phyloP scores from a whole-genome alignment of 257 asterid species.

The Ilex aquifolium region DNA sequence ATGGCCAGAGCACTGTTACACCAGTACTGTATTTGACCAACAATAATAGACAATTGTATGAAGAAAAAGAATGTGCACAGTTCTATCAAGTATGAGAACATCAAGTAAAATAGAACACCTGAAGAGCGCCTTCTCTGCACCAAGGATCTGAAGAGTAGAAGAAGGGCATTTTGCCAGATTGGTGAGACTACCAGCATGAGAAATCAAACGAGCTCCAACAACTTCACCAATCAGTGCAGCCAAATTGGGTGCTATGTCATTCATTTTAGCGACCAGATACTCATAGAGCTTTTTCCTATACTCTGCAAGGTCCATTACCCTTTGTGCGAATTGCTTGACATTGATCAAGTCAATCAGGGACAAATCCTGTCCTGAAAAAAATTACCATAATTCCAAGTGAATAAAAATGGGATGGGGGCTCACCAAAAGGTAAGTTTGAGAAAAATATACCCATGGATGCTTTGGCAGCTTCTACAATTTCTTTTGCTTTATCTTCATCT shows the following conservation, averaged over 20 bases:
- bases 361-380: conserved; percentile 79
- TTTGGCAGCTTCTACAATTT: conserved; percentile 90
- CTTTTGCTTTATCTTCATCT: conserved; percentile 96
- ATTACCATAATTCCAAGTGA: conserved; percentile 10
- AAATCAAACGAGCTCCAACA: conserved; percentile 93
- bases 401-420: background rate
- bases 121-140: conserved; percentile 97
- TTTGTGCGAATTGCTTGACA: conserved; percentile 86
- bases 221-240: conserved; percentile 97
- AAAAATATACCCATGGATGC: conserved; percentile 84
- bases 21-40: too few relatives aligned
- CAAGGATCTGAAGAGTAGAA: conserved; percentile 97
- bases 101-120: conserved; percentile 34
- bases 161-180: conserved; percentile 95
- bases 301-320: conserved; percentile 93
- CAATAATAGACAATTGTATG: too few relatives aligned
- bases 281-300: conserved; percentile 83
- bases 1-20: too few relatives aligned
- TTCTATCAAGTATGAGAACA: too few relatives aligned
- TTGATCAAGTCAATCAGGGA: conserved; percentile 81
- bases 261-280: conserved; percentile 86
- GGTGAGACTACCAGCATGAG: conserved; percentile 98
- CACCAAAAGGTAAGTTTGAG: background rate
- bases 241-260: conserved; percentile 90
- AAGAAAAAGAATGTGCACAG: too few relatives aligned